These are phyloP conservation scores for Hordeum pubiflorum DNA, from an alignment of 202 grass and related monocot genomes.

Conservation along the genomic window DNA sequence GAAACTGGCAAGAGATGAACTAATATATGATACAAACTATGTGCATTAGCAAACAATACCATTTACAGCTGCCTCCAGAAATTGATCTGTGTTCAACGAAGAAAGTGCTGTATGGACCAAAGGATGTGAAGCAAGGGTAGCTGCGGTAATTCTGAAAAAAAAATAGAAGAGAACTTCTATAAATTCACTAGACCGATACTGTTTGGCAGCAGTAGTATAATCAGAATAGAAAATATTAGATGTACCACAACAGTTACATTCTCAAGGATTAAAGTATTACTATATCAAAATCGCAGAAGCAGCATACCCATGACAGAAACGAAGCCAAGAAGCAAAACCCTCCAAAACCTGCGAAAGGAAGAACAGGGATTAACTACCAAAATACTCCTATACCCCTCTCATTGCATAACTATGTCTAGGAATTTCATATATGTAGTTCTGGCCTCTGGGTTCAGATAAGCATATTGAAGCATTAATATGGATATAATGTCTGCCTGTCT, in stretches of 20 bases:
- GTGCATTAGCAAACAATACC: slow-evolving; percentile 47
- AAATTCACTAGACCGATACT: slow-evolving; percentile 13
- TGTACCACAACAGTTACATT: slow-evolving; percentile 22
- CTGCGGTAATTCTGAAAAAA: slow-evolving; percentile 59
- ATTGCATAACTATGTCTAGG: slow-evolving; percentile 5
- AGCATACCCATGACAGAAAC: slow-evolving; percentile 82
- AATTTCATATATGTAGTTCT: slow-evolving; percentile 4
- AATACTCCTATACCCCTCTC: neutral
- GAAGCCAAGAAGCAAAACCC: slow-evolving; percentile 94
- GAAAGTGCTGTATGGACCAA: slow-evolving; percentile 75
- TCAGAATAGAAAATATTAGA: slow-evolving; percentile 12
- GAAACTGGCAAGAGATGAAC: slow-evolving; percentile 3
- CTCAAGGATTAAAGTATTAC: slow-evolving; percentile 23
- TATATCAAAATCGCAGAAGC: slow-evolving; percentile 25
- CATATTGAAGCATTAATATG: neutral
- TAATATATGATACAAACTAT: slow-evolving; percentile 21
- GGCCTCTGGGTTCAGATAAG: neutral
- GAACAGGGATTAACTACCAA: slow-evolving; percentile 12
- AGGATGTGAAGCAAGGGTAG: slow-evolving; percentile 74
- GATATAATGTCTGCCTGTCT: too few relatives aligned
- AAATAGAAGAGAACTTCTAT: slow-evolving; percentile 17
- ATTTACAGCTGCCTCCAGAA: slow-evolving; percentile 89
- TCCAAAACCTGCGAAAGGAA: slow-evolving; percentile 70
- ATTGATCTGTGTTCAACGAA: slow-evolving; percentile 67
- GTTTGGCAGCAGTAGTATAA: slow-evolving; percentile 1